Base-by-base conservation (phyloP, 2,329 filamentous ascomycete species). In the Alternaria burnsii region DNA sequence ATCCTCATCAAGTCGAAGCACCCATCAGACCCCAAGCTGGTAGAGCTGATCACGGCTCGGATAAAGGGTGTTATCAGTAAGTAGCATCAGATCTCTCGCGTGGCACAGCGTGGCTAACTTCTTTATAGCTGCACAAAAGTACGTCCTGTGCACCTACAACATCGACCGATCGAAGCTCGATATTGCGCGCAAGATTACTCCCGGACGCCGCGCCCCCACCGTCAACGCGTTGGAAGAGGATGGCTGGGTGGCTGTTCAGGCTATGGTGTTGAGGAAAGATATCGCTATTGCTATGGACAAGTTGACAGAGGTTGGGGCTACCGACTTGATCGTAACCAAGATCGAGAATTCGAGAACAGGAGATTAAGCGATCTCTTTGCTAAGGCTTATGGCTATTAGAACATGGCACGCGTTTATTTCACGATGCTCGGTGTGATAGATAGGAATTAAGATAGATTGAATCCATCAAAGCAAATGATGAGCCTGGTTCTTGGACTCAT, bases 141-240 rank as follows among this genome's bases (percentile, higher is more conserved):
- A 91, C 76, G 93, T 98, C 28, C 87, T 98, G 30, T 98, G 95
- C 83, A 93, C 96, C 76, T 99, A 98, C 85, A 99, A 99, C 81
- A 88, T 98, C 60, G 86, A 91, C 69, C 88, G 94, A 62, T 77
- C 81, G 48, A 86, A 87, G 55, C 87, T 99, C 58, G 74, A 84
- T 8, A 82, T 83, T 32, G 94, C 91, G 9, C 87, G 86, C 47
- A 86, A 86, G 69, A 91, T 98, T 76, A 97, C 95, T 0, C 95
- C 95, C 0, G 95, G 95, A 63, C 97, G 95, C 83, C 91, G 95
- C 52, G 94, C 95, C 2, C 92, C 95, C 3, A 98, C 94, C 2
- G 86, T 98, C 69, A 97, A 91, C n/a, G 84, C 91, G 16, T 84
- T 99, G 3, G 94, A 97, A 69, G 91, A 92, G 74, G 88, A 92